phyloP scores from a whole-genome alignment of 1,139 yeast genomes.

The Yamadazyma oceani region DNA sequence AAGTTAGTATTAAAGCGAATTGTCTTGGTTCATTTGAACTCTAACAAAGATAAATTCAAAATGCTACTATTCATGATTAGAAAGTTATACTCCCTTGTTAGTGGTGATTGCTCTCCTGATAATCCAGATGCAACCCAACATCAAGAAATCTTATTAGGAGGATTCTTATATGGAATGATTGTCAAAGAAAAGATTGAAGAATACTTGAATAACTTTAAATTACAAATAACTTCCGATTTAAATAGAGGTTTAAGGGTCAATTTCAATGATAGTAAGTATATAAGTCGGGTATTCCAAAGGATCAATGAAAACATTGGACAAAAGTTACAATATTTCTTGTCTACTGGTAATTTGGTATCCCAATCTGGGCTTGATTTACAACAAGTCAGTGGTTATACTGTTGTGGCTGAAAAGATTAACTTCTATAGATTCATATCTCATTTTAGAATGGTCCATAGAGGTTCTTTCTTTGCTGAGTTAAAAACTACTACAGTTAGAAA shows the following conservation, averaged over 20 bases:
- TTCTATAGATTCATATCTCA: slow-evolving; percentile 96
- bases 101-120: slow-evolving; percentile 96
- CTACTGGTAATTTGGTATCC: slow-evolving; percentile 89
- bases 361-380: slow-evolving; percentile 97
- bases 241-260: slow-evolving; percentile 81
- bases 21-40: slow-evolving; percentile 82
- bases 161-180: slow-evolving; percentile 95
- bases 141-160: slow-evolving; percentile 95
- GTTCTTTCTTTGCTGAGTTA: slow-evolving; percentile 97
- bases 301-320: slow-evolving; percentile 93
- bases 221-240: slow-evolving; percentile 78
- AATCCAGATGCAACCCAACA: slow-evolving; percentile 99
- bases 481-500: slow-evolving; percentile 97
- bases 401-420: slow-evolving; percentile 97
- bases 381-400: slow-evolving; percentile 97
- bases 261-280: slow-evolving; percentile 80
- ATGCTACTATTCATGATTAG: slow-evolving; percentile 91
- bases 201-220: slow-evolving; percentile 69
- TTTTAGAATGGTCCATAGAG: slow-evolving; percentile 99
- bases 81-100: slow-evolving; percentile 89
- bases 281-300: slow-evolving; percentile 74
- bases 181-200: slow-evolving; percentile 95
- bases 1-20: slow-evolving; percentile 77
- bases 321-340: slow-evolving; percentile 87
- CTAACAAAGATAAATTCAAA: slow-evolving; percentile 76